Base-by-base conservation (phyloP, 306 rosid genomes). In the Argentina anserina region DNA sequence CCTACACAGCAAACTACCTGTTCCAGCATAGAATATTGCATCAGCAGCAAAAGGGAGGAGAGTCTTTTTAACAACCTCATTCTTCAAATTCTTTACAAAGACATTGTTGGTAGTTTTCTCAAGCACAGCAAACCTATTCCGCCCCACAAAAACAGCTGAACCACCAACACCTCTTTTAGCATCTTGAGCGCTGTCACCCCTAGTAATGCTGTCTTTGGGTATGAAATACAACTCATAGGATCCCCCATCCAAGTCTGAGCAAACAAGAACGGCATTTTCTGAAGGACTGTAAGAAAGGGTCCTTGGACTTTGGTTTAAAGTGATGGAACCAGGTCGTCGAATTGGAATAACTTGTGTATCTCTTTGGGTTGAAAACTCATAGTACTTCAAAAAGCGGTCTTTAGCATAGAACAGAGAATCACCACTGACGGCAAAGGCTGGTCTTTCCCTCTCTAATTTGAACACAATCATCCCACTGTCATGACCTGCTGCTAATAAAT, bases 401-500 rank as follows among this genome's bases (percentile, higher is more conserved):
- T 86, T 93, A 40, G 84, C 80, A 69, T 89, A 93, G 79, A 93
- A 86, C 42, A 93, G 67, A 78, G 87, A 82, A 76, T 90, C 93
- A 31, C 93, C 97, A 79, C 98, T 93, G 47, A 90, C 87, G 0
- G 90, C 85, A 71, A 93, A 89, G 33, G 97, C 97, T 0, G 97
- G 98, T 7, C 98, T 91, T 67, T 93, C 98, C 78, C 98, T 89
- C 86, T 89, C 98, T 76, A 93, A 75, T 84, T 93, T 93, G 71
- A 93, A 93, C 58, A 93, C 98, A 47, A 93, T 87, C 98, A 93
- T 86, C 64, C 98, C 98, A 75, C 96, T 93, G 76, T 93, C 98
- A 82, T 93, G 98, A 70, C 97, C 98, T 33, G 98, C 98, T 28
- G 98, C 98, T 86, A 93, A 82, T 70, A 93, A 84, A 84, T 93